A percentile compares a stretch with the other conserved stretches of the same genome.
These are phyloP conservation scores for Aspergillus latus DNA, from an alignment of 2,329 filamentous ascomycete genomes.

Conservation along the genomic window DNA sequence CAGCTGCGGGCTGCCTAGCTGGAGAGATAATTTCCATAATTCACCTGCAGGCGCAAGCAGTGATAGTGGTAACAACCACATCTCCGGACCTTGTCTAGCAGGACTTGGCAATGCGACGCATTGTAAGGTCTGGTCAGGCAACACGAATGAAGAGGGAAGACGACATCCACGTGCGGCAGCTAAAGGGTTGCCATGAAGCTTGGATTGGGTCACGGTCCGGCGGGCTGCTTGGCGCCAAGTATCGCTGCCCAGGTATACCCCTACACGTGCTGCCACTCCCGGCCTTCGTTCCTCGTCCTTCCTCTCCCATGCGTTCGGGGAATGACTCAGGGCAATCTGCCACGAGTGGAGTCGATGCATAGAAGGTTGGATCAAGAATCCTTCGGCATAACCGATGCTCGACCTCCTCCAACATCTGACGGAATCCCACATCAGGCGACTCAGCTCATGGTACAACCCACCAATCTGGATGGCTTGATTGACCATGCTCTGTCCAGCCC, in stretches of 20 bases:
- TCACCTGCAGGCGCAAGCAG: not conserved
- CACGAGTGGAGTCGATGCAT: constrained; percentile 3
- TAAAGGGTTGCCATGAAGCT: constrained; percentile 13
- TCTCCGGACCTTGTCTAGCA: constrained; percentile 8
- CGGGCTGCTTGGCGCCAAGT: constrained; percentile 11
- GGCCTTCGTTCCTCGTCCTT: not conserved
- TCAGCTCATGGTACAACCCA: not conserved
- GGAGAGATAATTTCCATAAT: not conserved
- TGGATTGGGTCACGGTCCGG: constrained; percentile 10
- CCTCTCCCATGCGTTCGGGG: not conserved
- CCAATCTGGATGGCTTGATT: not conserved
- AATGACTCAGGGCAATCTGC: not conserved
- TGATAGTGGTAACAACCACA: not conserved
- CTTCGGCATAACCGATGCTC: constrained; percentile 8
- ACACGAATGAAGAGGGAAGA: constrained; percentile 15
- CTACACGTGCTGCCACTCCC: not conserved
- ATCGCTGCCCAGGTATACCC: constrained; percentile 2
- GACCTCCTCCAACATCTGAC: not conserved
- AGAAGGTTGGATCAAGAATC: constrained; percentile 4
- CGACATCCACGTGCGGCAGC: constrained; percentile 19
- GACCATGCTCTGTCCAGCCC: constrained; percentile 1
- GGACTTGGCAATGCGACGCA: constrained; percentile 17
- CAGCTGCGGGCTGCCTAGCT: not conserved
- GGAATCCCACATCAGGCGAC: not conserved
- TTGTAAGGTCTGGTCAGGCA: not conserved